Percentiles rank a stretch among this genome's conserved stretches.
Evolutionary conservation across 176 grass and related monocot species (phyloP).

Genomic region (Echinochloa phyllopogon): DNA sequence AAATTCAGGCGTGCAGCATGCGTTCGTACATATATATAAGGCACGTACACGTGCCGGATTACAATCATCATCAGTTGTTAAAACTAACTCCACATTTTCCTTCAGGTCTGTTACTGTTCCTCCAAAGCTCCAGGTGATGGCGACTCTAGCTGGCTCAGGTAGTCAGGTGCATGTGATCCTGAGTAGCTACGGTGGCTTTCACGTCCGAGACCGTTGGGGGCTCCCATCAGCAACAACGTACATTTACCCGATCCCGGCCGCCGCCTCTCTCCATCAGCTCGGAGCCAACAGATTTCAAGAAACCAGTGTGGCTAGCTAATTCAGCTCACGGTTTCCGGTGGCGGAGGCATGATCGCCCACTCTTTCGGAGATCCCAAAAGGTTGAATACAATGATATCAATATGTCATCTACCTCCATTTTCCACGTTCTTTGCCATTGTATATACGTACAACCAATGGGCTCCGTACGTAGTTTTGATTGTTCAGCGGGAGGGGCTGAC

Average conservation of each 20-base stretch:
- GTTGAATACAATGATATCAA: slow-evolving; percentile 21
- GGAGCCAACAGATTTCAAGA: slow-evolving; percentile 38
- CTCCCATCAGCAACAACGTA: slow-evolving; percentile 39
- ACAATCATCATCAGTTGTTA: too few relatives aligned
- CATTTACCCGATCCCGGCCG: not conserved
- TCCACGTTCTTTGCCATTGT: too few relatives aligned
- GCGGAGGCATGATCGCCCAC: slow-evolving; percentile 23
- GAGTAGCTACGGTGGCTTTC: not conserved
- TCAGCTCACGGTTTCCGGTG: slow-evolving; percentile 10
- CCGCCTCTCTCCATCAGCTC: too few relatives aligned
- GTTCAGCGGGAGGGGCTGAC: too few relatives aligned
- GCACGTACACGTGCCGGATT: not conserved
- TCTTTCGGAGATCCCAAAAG: not conserved
- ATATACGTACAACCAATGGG: too few relatives aligned
- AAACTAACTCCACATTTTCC: slow-evolving; percentile 3
- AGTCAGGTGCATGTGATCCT: too few relatives aligned
- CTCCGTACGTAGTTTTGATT: not conserved
- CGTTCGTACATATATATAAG: too few relatives aligned
- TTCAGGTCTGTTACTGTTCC: not conserved
- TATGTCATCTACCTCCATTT: not conserved
- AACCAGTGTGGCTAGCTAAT: not conserved
- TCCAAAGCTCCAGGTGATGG: too few relatives aligned
- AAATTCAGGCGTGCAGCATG: not conserved
- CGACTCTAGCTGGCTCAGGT: too few relatives aligned
- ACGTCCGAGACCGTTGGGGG: not conserved